phyloP scores from a whole-genome alignment of 306 rosid genomes.

The Casuarina glauca region DNA sequence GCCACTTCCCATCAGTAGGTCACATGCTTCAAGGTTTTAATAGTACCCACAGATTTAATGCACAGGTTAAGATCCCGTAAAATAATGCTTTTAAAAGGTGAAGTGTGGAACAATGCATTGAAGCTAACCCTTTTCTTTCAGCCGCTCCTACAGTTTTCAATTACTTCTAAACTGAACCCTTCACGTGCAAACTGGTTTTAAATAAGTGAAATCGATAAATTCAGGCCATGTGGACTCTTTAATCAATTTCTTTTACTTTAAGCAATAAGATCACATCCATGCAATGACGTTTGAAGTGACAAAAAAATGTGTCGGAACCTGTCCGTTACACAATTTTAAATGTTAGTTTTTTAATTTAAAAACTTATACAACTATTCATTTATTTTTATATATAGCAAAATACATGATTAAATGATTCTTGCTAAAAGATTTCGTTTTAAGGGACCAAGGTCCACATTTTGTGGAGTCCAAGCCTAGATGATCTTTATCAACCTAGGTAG shows the following conservation, averaged over 20 bases:
- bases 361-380: no score
- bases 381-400: no score
- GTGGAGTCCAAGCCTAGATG: no score
- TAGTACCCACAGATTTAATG: slow-evolving; percentile 8
- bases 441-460: no score
- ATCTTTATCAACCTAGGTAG: no score
- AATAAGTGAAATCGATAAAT: slow-evolving; percentile 6
- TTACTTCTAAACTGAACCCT: neutral
- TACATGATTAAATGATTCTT: no score
- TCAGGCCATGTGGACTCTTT: neutral
- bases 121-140: slow-evolving; percentile 7
- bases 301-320: no score
- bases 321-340: no score
- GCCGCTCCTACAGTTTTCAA: neutral
- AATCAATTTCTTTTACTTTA: neutral
- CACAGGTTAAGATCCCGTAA: slow-evolving; percentile 35
- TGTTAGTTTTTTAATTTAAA: no score
- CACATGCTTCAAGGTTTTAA: slow-evolving; percentile 35
- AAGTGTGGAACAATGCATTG: slow-evolving; percentile 10
- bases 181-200: slow-evolving; percentile 1
- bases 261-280: neutral
- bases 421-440: no score
- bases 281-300: neutral
- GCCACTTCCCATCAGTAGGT: slow-evolving; percentile 10
- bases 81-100: slow-evolving; percentile 18